Conservation (phyloP, 345 rosid species). For the Camelina neglecta region DNA sequence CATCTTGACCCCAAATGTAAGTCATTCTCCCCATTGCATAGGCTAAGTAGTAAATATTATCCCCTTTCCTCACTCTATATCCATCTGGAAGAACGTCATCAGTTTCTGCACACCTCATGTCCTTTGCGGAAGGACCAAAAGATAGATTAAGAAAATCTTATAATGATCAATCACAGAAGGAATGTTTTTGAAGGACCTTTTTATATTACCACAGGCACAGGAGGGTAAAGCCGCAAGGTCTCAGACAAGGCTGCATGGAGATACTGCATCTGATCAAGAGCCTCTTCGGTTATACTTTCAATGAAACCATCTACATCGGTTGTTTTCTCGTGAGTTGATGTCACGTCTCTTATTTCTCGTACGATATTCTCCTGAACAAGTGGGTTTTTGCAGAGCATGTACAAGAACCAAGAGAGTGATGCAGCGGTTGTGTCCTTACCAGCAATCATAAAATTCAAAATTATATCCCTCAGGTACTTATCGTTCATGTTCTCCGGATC, state of each 20-base stretch:
- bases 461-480: conserved; percentile 66
- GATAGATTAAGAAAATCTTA: not conserved
- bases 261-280: conserved; percentile 68
- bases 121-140: conserved; percentile 45
- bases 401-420: conserved; percentile 75
- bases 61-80: conserved; percentile 62
- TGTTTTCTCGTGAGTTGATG: conserved; percentile 36
- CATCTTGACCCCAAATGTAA: conserved; percentile 79
- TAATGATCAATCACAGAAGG: conserved; percentile 20
- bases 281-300: conserved; percentile 48
- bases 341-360: conserved; percentile 57
- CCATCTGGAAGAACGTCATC: conserved; percentile 85
- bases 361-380: conserved; percentile 69
- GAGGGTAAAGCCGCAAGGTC: conserved; percentile 75
- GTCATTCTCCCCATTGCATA: conserved; percentile 88
- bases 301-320: conserved; percentile 48
- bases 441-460: conserved; percentile 68
- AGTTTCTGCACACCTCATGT: conserved; percentile 58
- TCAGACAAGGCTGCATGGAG: conserved; percentile 82
- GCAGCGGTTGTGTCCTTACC: conserved; percentile 72
- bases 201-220: conserved; percentile 59
- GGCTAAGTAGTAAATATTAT: conserved; percentile 56
- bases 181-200: not conserved
- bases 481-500: conserved; percentile 67
- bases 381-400: conserved; percentile 76